phyloP scores from a whole-genome alignment of 2,329 filamentous ascomycete species.

The Hirsutella rhossiliensis region DNA sequence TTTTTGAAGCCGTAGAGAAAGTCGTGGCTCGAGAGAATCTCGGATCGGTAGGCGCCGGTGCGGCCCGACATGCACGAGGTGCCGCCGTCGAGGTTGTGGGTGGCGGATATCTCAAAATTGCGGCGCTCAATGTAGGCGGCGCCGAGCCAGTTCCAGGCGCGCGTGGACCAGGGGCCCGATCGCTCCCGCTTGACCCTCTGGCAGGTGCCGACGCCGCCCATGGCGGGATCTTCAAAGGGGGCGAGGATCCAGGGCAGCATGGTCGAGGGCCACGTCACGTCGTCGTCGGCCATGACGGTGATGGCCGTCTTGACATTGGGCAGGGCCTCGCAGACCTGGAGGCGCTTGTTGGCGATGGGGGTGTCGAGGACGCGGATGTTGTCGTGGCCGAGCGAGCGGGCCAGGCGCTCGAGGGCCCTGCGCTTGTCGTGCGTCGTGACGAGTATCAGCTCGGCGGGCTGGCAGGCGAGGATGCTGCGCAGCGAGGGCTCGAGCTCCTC shows the following conservation, averaged over 20 bases:
- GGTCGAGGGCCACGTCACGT: constrained; percentile 82
- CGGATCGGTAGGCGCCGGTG: constrained; percentile 81
- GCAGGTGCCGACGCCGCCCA: constrained; percentile 86
- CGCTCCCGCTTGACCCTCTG: constrained; percentile 68
- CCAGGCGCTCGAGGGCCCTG: constrained; percentile 54
- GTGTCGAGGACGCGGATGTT: constrained; percentile 66
- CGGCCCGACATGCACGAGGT: constrained; percentile 95
- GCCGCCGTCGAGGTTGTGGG: constrained; percentile 86
- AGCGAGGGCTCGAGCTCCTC: constrained; percentile 75
- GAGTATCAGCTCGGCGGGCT: constrained; percentile 63
- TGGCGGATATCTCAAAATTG: constrained; percentile 95
- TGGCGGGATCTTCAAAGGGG: constrained; percentile 72
- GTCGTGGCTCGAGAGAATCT: constrained; percentile 72
- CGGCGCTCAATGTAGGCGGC: constrained; percentile 85
- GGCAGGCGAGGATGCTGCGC: constrained; percentile 59
- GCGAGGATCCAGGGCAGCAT: constrained; percentile 86
- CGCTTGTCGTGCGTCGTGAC: constrained; percentile 79
- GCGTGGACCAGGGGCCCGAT: constrained; percentile 43
- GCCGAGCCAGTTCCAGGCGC: constrained; percentile 79
- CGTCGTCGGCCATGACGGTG: constrained; percentile 89
- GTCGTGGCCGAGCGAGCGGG: constrained; percentile 43
- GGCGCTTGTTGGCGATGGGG: constrained; percentile 83
- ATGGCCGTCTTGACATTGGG: constrained; percentile 73
- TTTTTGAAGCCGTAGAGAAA: constrained; percentile 87
- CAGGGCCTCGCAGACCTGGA: constrained; percentile 85